These are phyloP conservation scores for Diutina ranongensis DNA, from an alignment of 1,139 yeast genomes.

Conservation along the genomic window DNA sequence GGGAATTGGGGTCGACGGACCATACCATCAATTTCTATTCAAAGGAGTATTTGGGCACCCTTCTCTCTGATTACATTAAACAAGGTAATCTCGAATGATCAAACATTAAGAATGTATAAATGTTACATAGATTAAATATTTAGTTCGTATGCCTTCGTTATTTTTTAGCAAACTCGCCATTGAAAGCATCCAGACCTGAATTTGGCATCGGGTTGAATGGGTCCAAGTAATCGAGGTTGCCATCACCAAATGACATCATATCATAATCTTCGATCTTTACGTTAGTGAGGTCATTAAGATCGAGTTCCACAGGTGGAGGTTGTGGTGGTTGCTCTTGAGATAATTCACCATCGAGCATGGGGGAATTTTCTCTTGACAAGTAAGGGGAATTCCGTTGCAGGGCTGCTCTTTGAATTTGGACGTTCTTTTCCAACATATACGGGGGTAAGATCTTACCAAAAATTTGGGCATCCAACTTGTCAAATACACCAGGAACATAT, in stretches of 20 bases:
- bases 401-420: slow-evolving; percentile 6
- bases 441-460: slow-evolving; percentile 81
- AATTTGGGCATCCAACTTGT: slow-evolving; percentile 69
- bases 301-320: not conserved
- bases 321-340: not conserved
- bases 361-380: not conserved
- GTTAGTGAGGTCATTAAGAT: not conserved
- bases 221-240: slow-evolving; percentile 5
- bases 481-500: slow-evolving; percentile 74
- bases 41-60: slow-evolving; percentile 20
- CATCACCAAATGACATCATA: slow-evolving; percentile 4
- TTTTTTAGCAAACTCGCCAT: not conserved
- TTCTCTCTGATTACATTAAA: slow-evolving; percentile 19
- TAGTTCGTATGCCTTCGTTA: not conserved
- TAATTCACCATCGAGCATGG: not conserved
- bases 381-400: slow-evolving; percentile 3
- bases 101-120: too few relatives aligned
- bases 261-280: slow-evolving; percentile 5
- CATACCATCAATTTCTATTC: slow-evolving; percentile 19
- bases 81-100: not conserved
- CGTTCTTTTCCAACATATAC: slow-evolving; percentile 43
- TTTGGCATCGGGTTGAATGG: slow-evolving; percentile 6
- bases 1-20: slow-evolving; percentile 17
- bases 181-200: not conserved
- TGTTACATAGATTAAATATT: too few relatives aligned